Evolutionary conservation across 352 stramenopile genomes (phyloP).

Genomic region (Pythium chondricola): DNA sequence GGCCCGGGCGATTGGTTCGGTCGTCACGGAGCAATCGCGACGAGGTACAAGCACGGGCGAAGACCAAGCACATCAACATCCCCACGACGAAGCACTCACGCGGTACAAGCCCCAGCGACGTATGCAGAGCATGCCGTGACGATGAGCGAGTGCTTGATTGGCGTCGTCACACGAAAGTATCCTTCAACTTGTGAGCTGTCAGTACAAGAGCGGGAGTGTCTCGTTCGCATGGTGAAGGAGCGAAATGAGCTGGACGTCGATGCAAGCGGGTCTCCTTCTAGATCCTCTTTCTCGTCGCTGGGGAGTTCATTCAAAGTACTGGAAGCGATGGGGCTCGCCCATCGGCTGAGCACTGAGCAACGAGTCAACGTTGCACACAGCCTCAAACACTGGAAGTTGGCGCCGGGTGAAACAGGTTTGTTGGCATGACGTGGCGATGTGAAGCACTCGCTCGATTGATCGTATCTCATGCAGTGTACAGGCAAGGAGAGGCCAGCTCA

Average conservation of each 20-base stretch:
- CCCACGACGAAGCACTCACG: conserved; percentile 3
- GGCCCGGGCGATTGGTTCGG: conserved; percentile 21
- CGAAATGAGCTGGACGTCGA: conserved; percentile 11
- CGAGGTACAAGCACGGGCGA: neutral
- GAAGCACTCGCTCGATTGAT: neutral
- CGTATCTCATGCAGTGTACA: conserved; percentile 18
- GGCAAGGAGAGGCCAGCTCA: conserved; percentile 21
- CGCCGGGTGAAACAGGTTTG: conserved; percentile 16
- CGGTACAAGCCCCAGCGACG: neutral
- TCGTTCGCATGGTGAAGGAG: conserved; percentile 21
- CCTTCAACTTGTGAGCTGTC: conserved; percentile 7
- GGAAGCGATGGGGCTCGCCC: conserved; percentile 21
- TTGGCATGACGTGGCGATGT: neutral
- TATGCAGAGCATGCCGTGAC: conserved; percentile 30
- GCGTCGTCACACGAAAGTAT: conserved; percentile 12
- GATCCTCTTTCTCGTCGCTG: conserved; percentile 14
- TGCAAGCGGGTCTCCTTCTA: neutral
- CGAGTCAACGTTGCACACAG: conserved; percentile 17
- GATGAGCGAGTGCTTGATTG: conserved; percentile 33
- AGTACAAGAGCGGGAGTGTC: conserved; percentile 12
- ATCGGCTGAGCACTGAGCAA: conserved; percentile 16
- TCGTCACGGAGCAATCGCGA: conserved; percentile 1
- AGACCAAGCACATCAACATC: neutral
- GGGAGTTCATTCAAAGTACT: conserved; percentile 22
- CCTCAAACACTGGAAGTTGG: conserved; percentile 21